These are phyloP conservation scores for Eutrema salsugineum DNA, from an alignment of 441 rosid genomes.

Conservation along the genomic window DNA sequence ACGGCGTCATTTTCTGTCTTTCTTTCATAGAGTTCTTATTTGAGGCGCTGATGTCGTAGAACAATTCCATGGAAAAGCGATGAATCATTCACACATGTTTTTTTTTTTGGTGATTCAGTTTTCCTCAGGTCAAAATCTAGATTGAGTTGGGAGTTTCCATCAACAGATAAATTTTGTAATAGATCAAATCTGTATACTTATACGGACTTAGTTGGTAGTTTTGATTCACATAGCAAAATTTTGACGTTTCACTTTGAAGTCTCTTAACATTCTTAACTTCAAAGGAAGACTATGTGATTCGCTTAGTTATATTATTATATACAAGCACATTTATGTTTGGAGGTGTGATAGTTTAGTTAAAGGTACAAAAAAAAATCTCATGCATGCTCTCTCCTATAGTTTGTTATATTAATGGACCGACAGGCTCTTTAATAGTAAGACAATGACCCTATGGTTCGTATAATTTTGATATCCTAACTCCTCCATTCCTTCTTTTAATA, in stretches of 20 bases:
- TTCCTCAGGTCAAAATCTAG: neutral
- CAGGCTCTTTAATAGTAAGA: neutral
- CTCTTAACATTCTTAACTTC: neutral
- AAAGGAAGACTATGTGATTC: no score
- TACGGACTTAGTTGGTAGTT: neutral
- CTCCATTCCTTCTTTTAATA: neutral
- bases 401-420: slow-evolving; percentile 1
- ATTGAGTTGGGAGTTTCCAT: neutral
- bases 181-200: neutral
- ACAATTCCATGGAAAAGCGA: neutral
- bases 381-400: neutral
- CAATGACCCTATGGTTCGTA: neutral
- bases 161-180: neutral
- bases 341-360: neutral
- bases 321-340: neutral
- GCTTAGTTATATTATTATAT: no score
- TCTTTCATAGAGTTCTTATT: neutral
- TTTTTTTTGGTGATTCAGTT: neutral
- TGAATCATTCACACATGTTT: neutral
- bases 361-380: no score
- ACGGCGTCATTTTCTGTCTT: neutral
- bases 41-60: neutral
- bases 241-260: neutral
- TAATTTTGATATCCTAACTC: neutral
- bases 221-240: neutral